Evolutionary conservation across 305 asterid species (phyloP), one percentile per base, ranked within the genome.

Genomic region (Stenogyne calaminthoides): DNA sequence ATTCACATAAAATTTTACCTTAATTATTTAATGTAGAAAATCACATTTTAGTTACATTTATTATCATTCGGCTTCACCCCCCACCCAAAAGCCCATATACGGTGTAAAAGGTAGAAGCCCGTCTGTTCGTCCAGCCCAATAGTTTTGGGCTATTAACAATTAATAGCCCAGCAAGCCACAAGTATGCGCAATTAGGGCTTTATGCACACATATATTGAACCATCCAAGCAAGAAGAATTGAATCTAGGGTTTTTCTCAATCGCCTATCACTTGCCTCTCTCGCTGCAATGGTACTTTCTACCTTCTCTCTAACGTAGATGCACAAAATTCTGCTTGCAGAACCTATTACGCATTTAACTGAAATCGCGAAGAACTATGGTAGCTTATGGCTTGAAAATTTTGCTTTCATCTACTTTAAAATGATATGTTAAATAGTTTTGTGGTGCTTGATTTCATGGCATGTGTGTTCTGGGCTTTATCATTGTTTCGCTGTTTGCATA

Each of bases 201-300:
- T 12, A 12, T 58, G 10, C 6, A 62, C 19, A 40, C 47, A 42
- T 56, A 52, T 49, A 68, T 11, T 27, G 34, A 10, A 49, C 19
- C 29, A 29, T 4, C 14, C 18, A 3, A 0, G 25, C 5, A 46
- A 19, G 54, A 55, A 40, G 72, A 51, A n/a, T 74, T 36, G 22
- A 49, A 49, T 63, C 69, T 80, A 73, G 84, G 82, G 80, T 77
- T 80, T 57, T 6, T 46, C 29, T 62, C 71, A 42, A 22, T 64
- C 14, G 49, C 11, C 57, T 42, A 4, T 25, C 69, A 46, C 69
- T 47, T 55, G 74, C 68, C 67, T 32, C 73, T 36, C 65, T 66
- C 61, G 67, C 65, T 71, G 54, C 76, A 51, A 82, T 79, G 84
- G 86, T 80, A 79, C 25, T 2, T 3, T 2, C 11, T 16, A 20